Evolutionary conservation across 306 rosid species (phyloP).

Genomic region (Mimosa pudica): DNA sequence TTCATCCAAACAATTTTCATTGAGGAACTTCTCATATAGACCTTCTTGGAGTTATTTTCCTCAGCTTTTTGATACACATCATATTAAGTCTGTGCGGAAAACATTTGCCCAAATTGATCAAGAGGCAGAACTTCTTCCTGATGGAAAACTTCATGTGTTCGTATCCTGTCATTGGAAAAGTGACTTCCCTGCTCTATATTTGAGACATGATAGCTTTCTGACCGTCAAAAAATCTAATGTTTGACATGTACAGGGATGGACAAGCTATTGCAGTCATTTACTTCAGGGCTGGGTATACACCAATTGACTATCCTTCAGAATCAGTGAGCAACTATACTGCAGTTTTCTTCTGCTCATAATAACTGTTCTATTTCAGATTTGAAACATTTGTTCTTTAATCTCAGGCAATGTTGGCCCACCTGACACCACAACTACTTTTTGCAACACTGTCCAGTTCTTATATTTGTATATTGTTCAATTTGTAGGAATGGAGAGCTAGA

Average conservation of each 20-base stretch:
- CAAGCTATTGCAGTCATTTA: constrained; percentile 71
- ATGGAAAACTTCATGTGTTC: constrained; percentile 84
- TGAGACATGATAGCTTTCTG: constrained; percentile 31
- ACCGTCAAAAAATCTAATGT: constrained; percentile 27
- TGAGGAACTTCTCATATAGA: not conserved
- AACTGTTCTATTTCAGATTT: constrained; percentile 1
- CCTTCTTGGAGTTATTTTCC: constrained; percentile 39
- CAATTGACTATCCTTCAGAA: constrained; percentile 90
- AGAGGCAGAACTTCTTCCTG: constrained; percentile 72
- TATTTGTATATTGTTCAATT: constrained; percentile 14
- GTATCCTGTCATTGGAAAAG: constrained; percentile 38
- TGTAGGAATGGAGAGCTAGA: constrained; percentile 95
- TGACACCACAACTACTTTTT: not conserved
- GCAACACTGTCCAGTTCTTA: not conserved
- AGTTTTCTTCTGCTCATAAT: constrained; percentile 22
- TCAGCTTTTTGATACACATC: constrained; percentile 65
- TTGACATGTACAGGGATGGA: constrained; percentile 62
- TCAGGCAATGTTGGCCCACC: constrained; percentile 12
- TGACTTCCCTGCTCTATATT: constrained; percentile 21
- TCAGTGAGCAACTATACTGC: constrained; percentile 55
- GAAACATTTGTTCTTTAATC: constrained; percentile 2
- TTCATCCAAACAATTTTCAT: not conserved
- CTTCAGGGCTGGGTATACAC: constrained; percentile 90
- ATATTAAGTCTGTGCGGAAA: constrained; percentile 64
- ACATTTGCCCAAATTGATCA: constrained; percentile 79